Evolutionary conservation across 768 basidiomycete species (phyloP).

Genomic region (Naganishia vishniacii): DNA sequence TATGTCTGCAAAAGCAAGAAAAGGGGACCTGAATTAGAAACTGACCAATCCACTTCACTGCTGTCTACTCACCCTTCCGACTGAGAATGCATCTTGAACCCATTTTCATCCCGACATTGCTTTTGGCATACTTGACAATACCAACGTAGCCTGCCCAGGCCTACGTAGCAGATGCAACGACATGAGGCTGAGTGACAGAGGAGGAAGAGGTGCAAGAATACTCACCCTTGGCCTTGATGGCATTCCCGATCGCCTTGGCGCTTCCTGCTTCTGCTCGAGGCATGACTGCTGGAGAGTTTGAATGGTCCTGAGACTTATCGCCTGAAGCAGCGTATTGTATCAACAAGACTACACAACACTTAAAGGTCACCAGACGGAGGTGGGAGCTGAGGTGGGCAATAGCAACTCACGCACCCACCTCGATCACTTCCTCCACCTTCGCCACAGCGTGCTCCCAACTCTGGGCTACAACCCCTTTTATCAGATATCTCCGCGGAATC

Average conservation of each 20-base stretch:
- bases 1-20: slow-evolving; percentile 55
- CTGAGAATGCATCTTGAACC: slow-evolving; percentile 89
- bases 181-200: neutral
- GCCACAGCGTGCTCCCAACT: neutral
- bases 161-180: slow-evolving; percentile 20
- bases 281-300: slow-evolving; percentile 29
- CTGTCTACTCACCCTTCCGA: slow-evolving; percentile 29
- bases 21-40: neutral
- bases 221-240: slow-evolving; percentile 86
- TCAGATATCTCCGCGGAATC: neutral
- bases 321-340: too few species aligned
- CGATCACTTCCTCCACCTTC: neutral
- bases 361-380: too few species aligned
- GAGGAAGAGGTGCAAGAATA: neutral
- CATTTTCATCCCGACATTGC: slow-evolving; percentile 95
- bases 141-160: slow-evolving; percentile 90
- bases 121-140: slow-evolving; percentile 99
- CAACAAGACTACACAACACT: too few species aligned
- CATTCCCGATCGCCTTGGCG: slow-evolving; percentile 56
- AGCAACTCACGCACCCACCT: too few species aligned
- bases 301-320: too few species aligned
- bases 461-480: neutral
- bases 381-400: too few species aligned
- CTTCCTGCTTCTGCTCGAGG: slow-evolving; percentile 47
- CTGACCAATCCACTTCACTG: neutral